Evolutionary conservation across 805 yeast genomes (phyloP), one percentile per base, ranked within the genome.

Genomic region (Candida jianshihensis): DNA sequence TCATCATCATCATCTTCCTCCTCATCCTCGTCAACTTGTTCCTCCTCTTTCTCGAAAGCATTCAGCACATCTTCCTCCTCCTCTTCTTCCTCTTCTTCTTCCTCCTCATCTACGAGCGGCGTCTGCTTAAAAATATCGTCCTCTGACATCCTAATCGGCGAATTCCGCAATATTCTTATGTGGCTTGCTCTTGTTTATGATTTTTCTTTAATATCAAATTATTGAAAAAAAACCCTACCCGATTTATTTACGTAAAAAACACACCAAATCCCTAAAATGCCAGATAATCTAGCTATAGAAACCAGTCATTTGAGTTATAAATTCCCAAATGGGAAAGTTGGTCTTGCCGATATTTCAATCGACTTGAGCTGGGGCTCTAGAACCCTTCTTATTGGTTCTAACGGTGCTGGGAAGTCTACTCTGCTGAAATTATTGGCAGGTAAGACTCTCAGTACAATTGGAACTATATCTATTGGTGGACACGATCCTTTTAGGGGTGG

Each of bases 401-500:
- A 89, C 50, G 98, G 98, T 15, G 97, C 98, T 1, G 97, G 98
- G 5, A 92, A 92, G 57, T 85, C 96, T 1, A 92, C 98, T 0
- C 57, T 92, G 30, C 66, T 92, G 44, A 76, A 78, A 54, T 72
- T 92, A 14, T 64, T 92, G 15, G 95, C 97, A 0, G 98, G 98
- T 4, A 90, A 90, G 51, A 87, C 92, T 7, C 68, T 92, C 40
- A 81, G 94, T 42, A 75, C 78, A 38, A 64, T 72, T 13, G 97
- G 96, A 1, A 58, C 64, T 12, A 74, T 92, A 21, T 48, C 57
- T 18, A 71, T 92, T n/a, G 84, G 86, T 24, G 96, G 95, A 1
- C 66, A 72, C 35, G 95, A 92, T 51, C 98, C 98, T 2, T 92
- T 92, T 61, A 65, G 85, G n/a, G 62, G 60, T 5, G 56, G 59